These are phyloP conservation scores for Setaria viridis DNA, from an alignment of 202 grass and related monocot genomes.

Conservation along the genomic window DNA sequence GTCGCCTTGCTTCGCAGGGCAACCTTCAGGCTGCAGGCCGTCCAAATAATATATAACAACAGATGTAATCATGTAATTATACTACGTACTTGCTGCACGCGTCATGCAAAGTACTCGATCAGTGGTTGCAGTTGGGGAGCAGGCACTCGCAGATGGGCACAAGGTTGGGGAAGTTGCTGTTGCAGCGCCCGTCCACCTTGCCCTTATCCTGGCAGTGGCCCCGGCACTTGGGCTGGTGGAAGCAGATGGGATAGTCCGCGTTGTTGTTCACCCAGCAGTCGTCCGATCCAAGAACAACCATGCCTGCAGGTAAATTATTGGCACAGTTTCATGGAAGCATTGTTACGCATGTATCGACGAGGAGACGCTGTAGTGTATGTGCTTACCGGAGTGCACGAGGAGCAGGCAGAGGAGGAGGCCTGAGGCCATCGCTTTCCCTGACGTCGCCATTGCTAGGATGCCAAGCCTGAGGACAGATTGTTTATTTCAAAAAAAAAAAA, in stretches of 20 bases:
- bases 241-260: constrained; percentile 17
- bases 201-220: constrained; percentile 14
- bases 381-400: constrained; percentile 6
- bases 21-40: too few species aligned
- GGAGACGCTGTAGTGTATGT: too few species aligned
- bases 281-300: background rate
- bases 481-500: too few species aligned
- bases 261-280: constrained; percentile 15
- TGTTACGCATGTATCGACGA: too few species aligned
- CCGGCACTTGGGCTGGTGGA: constrained; percentile 22
- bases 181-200: constrained; percentile 2
- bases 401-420: constrained; percentile 23
- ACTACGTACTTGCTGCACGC: too few species aligned
- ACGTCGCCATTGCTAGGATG: background rate
- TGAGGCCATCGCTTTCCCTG: constrained; percentile 9
- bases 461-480: background rate
- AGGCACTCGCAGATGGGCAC: constrained; percentile 27
- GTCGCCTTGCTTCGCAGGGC: too few species aligned
- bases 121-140: background rate
- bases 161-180: background rate
- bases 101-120: background rate
- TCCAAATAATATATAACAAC: too few species aligned
- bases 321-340: too few species aligned
- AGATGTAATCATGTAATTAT: too few species aligned
- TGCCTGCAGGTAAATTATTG: background rate